phyloP scores from a whole-genome alignment of 164 flowering plant species.

The Hamamelis virginiana region DNA sequence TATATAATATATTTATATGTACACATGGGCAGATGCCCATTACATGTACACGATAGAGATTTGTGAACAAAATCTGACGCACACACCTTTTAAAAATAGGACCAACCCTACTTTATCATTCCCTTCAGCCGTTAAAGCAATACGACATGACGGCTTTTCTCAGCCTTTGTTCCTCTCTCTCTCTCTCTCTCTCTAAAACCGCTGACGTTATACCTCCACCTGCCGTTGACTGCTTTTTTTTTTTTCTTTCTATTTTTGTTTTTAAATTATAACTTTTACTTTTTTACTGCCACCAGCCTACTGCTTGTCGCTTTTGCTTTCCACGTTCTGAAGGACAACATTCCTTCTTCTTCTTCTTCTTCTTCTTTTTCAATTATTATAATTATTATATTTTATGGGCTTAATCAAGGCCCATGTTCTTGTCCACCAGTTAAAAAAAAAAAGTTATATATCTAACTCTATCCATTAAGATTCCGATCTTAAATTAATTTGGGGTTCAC shows the following conservation, averaged over 20 bases:
- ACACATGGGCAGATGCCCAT: too few relatives aligned
- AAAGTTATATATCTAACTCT: too few relatives aligned
- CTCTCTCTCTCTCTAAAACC: background rate
- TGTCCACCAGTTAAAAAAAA: too few relatives aligned
- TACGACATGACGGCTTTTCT: conserved; percentile 33
- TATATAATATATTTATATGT: too few relatives aligned
- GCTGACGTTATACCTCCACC: conserved; percentile 18
- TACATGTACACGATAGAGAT: too few relatives aligned
- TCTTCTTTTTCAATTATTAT: too few relatives aligned
- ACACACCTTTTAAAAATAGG: conserved; percentile 11
- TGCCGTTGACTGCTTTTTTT: conserved; percentile 27
- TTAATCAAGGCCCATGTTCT: too few relatives aligned
- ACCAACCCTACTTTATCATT: background rate
- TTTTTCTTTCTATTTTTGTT: background rate
- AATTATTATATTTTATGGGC: too few relatives aligned
- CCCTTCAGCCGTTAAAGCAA: conserved; percentile 22
- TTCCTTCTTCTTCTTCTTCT: too few relatives aligned
- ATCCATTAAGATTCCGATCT: too few relatives aligned
- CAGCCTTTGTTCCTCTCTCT: conserved; percentile 20
- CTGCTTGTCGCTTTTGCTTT: conserved; percentile 20
- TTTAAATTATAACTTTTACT: background rate
- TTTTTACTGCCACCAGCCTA: background rate
- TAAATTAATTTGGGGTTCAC: too few relatives aligned
- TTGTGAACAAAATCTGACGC: conserved; percentile 16
- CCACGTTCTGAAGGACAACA: too few relatives aligned